Evolutionary conservation across 169 alveolate species (phyloP).

Genomic region (Eimeria maxima): DNA sequence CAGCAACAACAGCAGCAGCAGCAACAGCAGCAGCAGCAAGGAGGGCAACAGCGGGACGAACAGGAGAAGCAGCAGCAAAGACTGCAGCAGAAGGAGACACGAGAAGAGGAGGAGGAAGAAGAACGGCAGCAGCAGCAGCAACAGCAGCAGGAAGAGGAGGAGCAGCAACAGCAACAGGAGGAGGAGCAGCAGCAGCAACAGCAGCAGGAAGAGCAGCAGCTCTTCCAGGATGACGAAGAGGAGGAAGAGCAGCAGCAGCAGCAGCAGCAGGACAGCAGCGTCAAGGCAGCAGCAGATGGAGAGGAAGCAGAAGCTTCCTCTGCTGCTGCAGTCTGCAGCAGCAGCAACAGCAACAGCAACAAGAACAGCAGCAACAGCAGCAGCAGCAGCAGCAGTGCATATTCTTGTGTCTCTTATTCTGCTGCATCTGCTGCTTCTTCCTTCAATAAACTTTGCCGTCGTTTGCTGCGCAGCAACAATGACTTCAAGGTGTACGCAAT

Average conservation of each 20-base stretch:
- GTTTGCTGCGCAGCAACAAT: background rate
- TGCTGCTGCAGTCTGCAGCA: background rate
- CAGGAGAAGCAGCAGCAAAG: too few relatives aligned
- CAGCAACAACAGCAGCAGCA: slow-evolving; percentile 21
- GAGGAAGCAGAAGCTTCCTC: background rate
- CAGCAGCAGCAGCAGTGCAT: too few relatives aligned
- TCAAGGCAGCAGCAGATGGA: background rate
- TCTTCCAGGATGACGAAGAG: too few relatives aligned
- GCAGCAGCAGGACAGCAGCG: background rate
- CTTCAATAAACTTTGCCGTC: background rate
- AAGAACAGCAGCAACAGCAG: slow-evolving; percentile 12
- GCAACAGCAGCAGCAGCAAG: background rate
- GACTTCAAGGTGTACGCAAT: background rate
- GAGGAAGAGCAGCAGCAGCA: slow-evolving; percentile 1
- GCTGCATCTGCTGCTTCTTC: background rate
- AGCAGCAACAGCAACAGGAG: background rate
- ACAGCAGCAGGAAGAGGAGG: too few relatives aligned
- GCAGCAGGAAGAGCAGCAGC: background rate
- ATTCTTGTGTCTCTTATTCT: background rate
- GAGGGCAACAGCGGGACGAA: too few relatives aligned
- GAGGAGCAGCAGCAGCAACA: background rate
- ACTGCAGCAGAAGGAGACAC: background rate
- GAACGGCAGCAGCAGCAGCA: slow-evolving; percentile 37
- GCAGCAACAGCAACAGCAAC: slow-evolving; percentile 14
- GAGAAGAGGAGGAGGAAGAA: background rate